Base-by-base conservation (phyloP, 805 yeast genomes). In the Jamesozyma lodderae region DNA sequence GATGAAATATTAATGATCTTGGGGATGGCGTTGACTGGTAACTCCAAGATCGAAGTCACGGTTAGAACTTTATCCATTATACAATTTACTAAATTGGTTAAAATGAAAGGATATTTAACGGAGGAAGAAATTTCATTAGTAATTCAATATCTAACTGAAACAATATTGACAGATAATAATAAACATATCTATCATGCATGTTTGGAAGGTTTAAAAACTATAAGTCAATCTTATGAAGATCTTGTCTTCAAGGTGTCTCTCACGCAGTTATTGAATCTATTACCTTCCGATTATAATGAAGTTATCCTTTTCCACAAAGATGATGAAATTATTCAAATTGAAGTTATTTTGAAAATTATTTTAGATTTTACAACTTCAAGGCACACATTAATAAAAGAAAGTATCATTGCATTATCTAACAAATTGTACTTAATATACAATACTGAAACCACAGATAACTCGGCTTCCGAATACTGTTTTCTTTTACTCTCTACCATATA, bases 1-100 rank as follows among this genome's bases (percentile, higher is more conserved):
- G 95, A 87, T 49, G 77, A 77, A 28, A 63, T 88, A 13, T 60
- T 87, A 22, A 73, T 78, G 38, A 63, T 80, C 31, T 57, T 85
- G 46, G 77, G 87, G n/a, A 79, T 75, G 51, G 69, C 84, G 4
- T 65, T 88, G 35, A 73, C 80, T 53, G 70, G 81, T 0, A 70
- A 83, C 0, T 76, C 94, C 0, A 70, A 68, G 24, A 62, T 74
- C 22, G 95, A 84, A 49, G 78, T 77, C 9, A 74, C 87, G 1
- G 66, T 86, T 40, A 70, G 86, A 49, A 69, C 81, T 20, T 62
- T 80, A 29, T 73, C 92, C 1, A 64, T 82, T 21, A 74, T 74
- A 38, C 83, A 81, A 32, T 67, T 86, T 36, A 68, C 77, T 0
- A 73, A 75, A 36, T 51, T 85, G 31, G 63, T 78, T 7, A 61